Evolutionary conservation across 768 basidiomycete species (phyloP), one percentile per base, ranked within the genome.

Genomic region (Lanmaoa rubissima): DNA sequence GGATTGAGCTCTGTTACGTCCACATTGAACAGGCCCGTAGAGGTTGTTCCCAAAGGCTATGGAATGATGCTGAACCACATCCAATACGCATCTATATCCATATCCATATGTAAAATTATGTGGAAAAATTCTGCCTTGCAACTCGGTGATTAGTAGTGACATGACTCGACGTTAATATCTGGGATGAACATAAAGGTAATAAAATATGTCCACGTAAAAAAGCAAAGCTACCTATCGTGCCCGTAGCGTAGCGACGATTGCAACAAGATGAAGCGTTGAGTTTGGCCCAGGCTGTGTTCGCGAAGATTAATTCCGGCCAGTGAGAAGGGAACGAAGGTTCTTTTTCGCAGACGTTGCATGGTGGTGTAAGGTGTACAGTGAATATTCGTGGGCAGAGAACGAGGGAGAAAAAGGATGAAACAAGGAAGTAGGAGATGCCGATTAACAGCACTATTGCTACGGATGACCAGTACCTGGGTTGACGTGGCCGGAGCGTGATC

Each of bases 171-270:
- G 47, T 58, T 50, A 54, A 54, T 46, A 53, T 68, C 59, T 58
- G 50, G 39, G 45, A 57, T 35, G 61, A 57, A 57, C 67, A 69
- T 62, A 57, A 59, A 44, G 54, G 64, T 53, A 58, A 71, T 73
- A 72, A 70, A 66, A 61, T 61, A 72, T 54, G 36, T 51, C 54
- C 63, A 60, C 59, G 60, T 62, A 69, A 60, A 58, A 61, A 53
- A 55, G 43, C 16, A 53, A 44, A 62, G 50, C 60, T 44, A 65
- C 66, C 55, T 54, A 61, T 59, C 16, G 48, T 56, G 47, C 35
- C 46, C 41, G 40, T 54, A 60, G 53, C 28, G 31, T 57, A 55
- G 47, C 45, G 48, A 51, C 44, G 34, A 48, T 55, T 53, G 60
- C 43, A 34, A 51, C 26, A 35, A 43, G 40, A 53, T 50, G 16